phyloP scores from a whole-genome alignment of 371 early-diverging fungal genomes.

The Actinomucor elegans region DNA sequence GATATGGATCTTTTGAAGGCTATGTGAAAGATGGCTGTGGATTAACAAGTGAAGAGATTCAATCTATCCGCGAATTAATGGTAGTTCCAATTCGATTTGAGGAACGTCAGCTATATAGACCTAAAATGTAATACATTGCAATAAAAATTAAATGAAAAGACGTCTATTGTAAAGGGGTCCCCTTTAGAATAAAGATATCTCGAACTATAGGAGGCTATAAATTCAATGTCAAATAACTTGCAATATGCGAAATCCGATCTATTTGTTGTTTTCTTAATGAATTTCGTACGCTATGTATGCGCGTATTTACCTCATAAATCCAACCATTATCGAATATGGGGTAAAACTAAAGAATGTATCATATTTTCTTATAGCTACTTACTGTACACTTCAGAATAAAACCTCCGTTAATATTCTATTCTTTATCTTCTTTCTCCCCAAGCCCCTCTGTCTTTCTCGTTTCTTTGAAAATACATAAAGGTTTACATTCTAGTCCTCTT shows the following conservation, averaged over 20 bases:
- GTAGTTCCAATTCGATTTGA: constrained; percentile 35
- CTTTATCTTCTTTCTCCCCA: constrained; percentile 5
- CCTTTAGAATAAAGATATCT: no score
- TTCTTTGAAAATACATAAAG: neutral
- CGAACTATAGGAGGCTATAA: no score
- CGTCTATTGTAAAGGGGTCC: no score
- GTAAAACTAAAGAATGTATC: no score
- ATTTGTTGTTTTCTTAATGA: no score
- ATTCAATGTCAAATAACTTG: no score
- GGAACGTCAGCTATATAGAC: constrained; percentile 37
- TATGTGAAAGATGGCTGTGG: constrained; percentile 28
- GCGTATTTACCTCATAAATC: no score
- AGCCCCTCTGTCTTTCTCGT: neutral
- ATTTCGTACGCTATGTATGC: no score
- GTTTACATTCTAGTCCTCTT: constrained; percentile 7
- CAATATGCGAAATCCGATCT: no score
- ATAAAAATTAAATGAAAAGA: neutral
- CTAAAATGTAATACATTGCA: constrained; percentile 19
- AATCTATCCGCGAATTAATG: constrained; percentile 27
- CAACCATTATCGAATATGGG: no score
- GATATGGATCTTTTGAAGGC: constrained; percentile 35
- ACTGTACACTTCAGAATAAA: no score
- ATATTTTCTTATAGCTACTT: no score
- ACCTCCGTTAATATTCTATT: constrained; percentile 1
- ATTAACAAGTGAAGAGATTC: constrained; percentile 17